phyloP scores from a whole-genome alignment of 2,329 filamentous ascomycete genomes.

The Esteya vermicola region DNA sequence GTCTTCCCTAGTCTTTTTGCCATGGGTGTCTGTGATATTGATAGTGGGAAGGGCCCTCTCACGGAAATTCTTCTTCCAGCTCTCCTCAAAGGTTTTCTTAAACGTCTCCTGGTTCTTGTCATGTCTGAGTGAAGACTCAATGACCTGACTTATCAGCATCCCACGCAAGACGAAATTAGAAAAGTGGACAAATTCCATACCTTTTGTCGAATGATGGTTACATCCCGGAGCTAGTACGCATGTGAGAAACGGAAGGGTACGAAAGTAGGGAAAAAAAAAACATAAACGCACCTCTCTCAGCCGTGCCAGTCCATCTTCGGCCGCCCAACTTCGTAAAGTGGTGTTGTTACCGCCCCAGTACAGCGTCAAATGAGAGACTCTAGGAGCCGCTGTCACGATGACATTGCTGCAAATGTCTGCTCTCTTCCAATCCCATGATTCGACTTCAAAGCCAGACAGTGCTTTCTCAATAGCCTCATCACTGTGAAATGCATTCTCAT shows the following conservation, averaged over 20 bases:
- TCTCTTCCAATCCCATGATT: neutral
- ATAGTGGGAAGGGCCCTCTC: neutral
- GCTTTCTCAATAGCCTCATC: neutral
- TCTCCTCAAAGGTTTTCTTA: neutral
- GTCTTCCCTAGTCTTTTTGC: no score
- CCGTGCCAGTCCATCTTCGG: neutral
- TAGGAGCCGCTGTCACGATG: neutral
- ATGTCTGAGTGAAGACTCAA: neutral
- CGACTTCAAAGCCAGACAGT: neutral
- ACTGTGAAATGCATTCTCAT: neutral
- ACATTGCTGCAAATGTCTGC: neutral
- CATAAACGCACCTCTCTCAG: neutral
- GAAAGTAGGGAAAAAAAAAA: no score
- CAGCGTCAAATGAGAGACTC: neutral
- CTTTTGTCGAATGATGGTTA: neutral
- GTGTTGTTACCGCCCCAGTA: neutral
- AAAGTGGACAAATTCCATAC: neutral
- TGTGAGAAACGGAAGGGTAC: no score
- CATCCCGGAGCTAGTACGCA: neutral
- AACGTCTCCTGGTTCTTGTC: neutral
- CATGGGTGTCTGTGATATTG: neutral
- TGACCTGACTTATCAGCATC: no score
- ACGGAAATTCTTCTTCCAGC: neutral
- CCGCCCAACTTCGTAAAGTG: neutral
- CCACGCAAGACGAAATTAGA: no score